phyloP scores from a whole-genome alignment of 257 asterid genomes.

The Nicotiana otophora region DNA sequence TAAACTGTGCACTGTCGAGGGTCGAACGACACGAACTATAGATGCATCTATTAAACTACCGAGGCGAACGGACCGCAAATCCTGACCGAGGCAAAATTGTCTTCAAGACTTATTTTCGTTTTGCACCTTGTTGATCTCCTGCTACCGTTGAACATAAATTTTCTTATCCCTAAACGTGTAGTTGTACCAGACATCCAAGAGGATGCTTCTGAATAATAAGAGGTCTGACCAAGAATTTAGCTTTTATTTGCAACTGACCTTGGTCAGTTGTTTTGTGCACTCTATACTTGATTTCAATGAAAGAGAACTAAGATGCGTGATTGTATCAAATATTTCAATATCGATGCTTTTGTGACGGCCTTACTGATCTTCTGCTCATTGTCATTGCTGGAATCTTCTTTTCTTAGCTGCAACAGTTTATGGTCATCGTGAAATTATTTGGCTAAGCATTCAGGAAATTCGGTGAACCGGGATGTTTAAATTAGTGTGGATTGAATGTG shows the following conservation, averaged over 20 bases:
- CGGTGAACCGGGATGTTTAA: background rate
- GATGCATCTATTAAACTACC: too few relatives aligned
- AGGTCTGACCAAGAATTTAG: conserved; percentile 9
- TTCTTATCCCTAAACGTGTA: background rate
- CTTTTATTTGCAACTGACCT: background rate
- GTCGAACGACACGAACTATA: too few relatives aligned
- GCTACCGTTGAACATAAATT: too few relatives aligned
- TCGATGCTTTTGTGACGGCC: background rate
- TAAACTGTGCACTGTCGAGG: too few relatives aligned
- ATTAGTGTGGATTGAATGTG: background rate
- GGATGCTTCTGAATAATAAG: conserved; percentile 9
- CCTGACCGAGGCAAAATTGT: too few relatives aligned
- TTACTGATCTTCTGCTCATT: background rate
- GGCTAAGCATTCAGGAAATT: background rate
- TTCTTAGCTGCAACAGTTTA: background rate
- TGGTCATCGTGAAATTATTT: background rate
- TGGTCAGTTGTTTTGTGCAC: conserved; percentile 9
- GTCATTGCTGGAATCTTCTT: background rate
- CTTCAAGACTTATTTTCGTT: too few relatives aligned
- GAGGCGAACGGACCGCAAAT: too few relatives aligned
- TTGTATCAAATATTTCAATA: background rate
- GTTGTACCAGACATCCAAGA: background rate
- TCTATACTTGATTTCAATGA: background rate
- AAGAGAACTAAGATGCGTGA: background rate
- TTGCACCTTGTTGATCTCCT: too few relatives aligned